These are phyloP conservation scores for Ogataea parapolymorpha DNA, from an alignment of 805 yeast genomes.

Conservation along the genomic window DNA sequence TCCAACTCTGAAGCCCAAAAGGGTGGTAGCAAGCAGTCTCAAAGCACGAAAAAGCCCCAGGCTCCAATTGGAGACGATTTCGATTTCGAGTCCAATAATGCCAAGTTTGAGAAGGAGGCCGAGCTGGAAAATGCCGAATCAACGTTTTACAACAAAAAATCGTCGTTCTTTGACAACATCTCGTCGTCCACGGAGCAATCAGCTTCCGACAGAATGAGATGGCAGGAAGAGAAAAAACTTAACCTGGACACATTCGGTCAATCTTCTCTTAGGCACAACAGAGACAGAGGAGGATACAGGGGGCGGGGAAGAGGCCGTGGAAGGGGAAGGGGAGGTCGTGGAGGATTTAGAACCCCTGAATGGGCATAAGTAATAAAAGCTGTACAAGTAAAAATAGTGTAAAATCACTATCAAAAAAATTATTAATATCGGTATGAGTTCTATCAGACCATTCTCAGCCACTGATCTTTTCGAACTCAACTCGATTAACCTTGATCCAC, in stretches of 20 bases:
- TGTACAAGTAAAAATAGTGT: background rate
- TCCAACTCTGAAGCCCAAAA: no score
- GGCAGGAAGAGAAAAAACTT: slow-evolving; percentile 69
- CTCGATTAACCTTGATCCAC: slow-evolving; percentile 76
- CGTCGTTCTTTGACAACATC: slow-evolving; percentile 86
- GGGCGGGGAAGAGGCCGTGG: slow-evolving; percentile 43
- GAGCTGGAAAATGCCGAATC: slow-evolving; percentile 32
- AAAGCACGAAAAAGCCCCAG: slow-evolving; percentile 1
- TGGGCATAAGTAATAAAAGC: slow-evolving; percentile 23
- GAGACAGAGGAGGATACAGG: slow-evolving; percentile 50
- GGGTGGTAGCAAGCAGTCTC: background rate
- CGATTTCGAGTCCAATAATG: slow-evolving; percentile 73
- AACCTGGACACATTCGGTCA: slow-evolving; percentile 86
- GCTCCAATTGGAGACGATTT: slow-evolving; percentile 46
- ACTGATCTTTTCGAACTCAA: slow-evolving; percentile 75
- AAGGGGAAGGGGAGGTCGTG: slow-evolving; percentile 28
- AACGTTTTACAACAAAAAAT: slow-evolving; percentile 65
- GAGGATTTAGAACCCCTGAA: slow-evolving; percentile 24
- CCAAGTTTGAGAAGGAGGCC: slow-evolving; percentile 59
- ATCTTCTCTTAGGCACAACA: slow-evolving; percentile 43
- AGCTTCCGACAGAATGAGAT: slow-evolving; percentile 45
- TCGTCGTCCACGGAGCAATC: slow-evolving; percentile 61
- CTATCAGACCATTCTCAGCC: slow-evolving; percentile 82
- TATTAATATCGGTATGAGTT: slow-evolving; percentile 58
- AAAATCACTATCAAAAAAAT: slow-evolving; percentile 1